phyloP scores from a whole-genome alignment of 306 rosid genomes.

The barrel medic (Medicago truncatula) region DNA sequence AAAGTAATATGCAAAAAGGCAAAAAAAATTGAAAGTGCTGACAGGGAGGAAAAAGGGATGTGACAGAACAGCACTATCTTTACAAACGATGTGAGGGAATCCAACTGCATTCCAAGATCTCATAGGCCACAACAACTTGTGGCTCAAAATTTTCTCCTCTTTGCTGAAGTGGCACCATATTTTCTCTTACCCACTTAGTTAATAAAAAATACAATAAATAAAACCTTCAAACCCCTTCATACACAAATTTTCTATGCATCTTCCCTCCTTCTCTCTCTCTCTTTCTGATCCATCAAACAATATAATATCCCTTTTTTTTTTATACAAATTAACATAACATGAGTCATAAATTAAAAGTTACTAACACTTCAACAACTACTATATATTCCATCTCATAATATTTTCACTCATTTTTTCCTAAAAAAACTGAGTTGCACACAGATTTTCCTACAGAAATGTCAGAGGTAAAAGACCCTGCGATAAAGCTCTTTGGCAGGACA shows the following conservation, averaged over 20 bases:
- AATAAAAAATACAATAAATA: slow-evolving; percentile 4
- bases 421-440: slow-evolving; percentile 18
- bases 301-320: slow-evolving; percentile 34
- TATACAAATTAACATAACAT: background rate
- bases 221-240: slow-evolving; percentile 40
- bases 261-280: background rate
- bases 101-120: slow-evolving; percentile 79
- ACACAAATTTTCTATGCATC: background rate
- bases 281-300: slow-evolving; percentile 12
- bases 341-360: background rate
- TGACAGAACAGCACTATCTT: slow-evolving; percentile 66
- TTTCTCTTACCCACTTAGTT: slow-evolving; percentile 16
- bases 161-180: slow-evolving; percentile 62
- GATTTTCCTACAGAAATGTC: slow-evolving; percentile 55
- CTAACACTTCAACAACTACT: slow-evolving; percentile 32
- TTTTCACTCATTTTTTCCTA: background rate
- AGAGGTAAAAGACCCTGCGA: slow-evolving; percentile 58
- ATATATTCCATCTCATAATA: slow-evolving; percentile 10
- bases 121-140: slow-evolving; percentile 81
- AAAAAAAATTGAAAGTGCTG: slow-evolving; percentile 48
- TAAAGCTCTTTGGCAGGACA: slow-evolving; percentile 86
- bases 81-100: slow-evolving; percentile 66
- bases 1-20: slow-evolving; percentile 18
- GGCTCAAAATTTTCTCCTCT: slow-evolving; percentile 62
- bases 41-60: slow-evolving; percentile 54